phyloP scores from a whole-genome alignment of 768 basidiomycete species.

The Hysterangium stoloniferum region DNA sequence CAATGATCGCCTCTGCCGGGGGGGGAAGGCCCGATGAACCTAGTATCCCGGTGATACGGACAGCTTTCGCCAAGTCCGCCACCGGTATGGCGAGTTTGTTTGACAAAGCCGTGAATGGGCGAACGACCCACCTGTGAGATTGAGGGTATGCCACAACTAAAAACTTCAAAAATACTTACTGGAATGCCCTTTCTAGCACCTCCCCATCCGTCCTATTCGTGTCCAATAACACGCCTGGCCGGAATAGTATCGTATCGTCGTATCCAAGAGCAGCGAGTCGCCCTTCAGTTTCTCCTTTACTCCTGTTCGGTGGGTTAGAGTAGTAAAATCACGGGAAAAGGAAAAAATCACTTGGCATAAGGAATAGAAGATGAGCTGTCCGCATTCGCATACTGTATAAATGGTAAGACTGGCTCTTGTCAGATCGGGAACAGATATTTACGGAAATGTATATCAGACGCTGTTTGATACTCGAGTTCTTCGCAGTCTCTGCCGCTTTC shows the following conservation, averaged over 20 bases:
- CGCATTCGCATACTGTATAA: conserved; percentile 28
- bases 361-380: conserved; percentile 41
- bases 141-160: background rate
- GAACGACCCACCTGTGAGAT: background rate
- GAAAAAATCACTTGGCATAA: conserved; percentile 36
- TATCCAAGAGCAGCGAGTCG: conserved; percentile 63
- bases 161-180: conserved; percentile 28
- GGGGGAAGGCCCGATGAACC: background rate
- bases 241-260: conserved; percentile 60
- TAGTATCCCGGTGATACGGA: background rate
- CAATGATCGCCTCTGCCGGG: background rate
- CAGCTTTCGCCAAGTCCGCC: background rate
- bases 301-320: conserved; percentile 31
- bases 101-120: background rate
- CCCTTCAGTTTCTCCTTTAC: conserved; percentile 69
- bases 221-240: conserved; percentile 48
- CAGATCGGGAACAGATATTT: conserved; percentile 15
- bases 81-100: background rate
- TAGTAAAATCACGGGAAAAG: conserved; percentile 7
- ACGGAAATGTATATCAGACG: conserved; percentile 68
- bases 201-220: conserved; percentile 37
- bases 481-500: conserved; percentile 61
- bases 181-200: conserved; percentile 32
- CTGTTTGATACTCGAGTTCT: conserved; percentile 40
- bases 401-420: background rate